Evolutionary conservation across 2,329 filamentous ascomycete genomes (phyloP).

Genomic region (Trichophaea hybrida): DNA sequence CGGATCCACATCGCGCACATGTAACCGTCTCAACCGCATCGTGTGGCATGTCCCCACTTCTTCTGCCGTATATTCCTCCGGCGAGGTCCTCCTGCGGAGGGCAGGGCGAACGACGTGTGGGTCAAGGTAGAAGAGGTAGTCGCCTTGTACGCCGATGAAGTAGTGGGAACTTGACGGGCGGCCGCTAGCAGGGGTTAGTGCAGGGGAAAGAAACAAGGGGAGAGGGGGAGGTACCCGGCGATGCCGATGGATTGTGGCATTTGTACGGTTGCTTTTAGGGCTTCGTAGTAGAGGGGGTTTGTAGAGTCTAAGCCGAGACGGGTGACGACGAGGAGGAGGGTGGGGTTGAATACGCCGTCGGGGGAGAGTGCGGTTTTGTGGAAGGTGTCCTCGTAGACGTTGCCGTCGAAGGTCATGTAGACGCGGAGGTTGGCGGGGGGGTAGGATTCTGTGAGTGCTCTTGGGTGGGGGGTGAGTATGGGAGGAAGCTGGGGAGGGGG

Average conservation of each 20-base stretch:
- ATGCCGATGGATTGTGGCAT: conserved; percentile 91
- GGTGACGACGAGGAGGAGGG: conserved; percentile 75
- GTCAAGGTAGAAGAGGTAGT: conserved; percentile 84
- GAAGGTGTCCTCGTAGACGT: conserved; percentile 86
- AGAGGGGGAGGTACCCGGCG: conserved; percentile 50
- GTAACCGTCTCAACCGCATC: conserved; percentile 62
- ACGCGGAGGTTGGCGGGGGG: conserved; percentile 53
- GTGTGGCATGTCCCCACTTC: conserved; percentile 81
- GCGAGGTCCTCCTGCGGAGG: conserved; percentile 42
- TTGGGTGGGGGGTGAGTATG: conserved; percentile 34
- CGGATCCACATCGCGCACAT: conserved; percentile 87
- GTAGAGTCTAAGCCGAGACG: conserved; percentile 86
- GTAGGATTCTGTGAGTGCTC: conserved; percentile 57
- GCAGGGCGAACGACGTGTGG: conserved; percentile 73
- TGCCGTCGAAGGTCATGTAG: conserved; percentile 78
- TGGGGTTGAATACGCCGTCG: conserved; percentile 58
- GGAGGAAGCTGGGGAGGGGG: not conserved
- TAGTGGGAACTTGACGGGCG: conserved; percentile 81
- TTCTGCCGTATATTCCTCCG: conserved; percentile 45
- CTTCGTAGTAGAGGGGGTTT: conserved; percentile 87
- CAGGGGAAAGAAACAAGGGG: not conserved
- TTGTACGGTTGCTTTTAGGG: conserved; percentile 69
- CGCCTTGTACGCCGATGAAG: conserved; percentile 58
- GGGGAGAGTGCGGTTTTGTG: conserved; percentile 58
- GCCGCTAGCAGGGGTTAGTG: conserved; percentile 42